A percentile compares a stretch with the other conserved stretches of the same genome.
Conservation (phyloP, 352 stramenopile genomes). For the Phytopythium chamaehyphon region DNA sequence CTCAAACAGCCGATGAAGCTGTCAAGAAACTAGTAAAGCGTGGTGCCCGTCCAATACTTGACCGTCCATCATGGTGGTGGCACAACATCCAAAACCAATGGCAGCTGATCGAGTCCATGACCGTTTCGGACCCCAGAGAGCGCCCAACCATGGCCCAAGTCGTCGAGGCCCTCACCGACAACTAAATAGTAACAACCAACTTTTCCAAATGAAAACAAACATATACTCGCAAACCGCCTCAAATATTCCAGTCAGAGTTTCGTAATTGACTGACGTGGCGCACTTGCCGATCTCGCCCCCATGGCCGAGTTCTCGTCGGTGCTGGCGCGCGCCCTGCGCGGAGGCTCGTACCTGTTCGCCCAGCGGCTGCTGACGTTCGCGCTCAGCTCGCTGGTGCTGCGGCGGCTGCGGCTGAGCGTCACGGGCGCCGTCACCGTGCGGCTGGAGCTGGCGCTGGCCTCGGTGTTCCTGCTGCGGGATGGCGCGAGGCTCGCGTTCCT, state of each 20-base stretch:
- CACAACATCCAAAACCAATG: background rate
- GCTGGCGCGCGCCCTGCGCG: conserved; percentile 46
- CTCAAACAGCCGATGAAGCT: no score
- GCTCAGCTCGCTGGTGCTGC: conserved; percentile 80
- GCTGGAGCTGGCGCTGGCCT: conserved; percentile 86
- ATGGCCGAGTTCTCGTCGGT: conserved; percentile 11
- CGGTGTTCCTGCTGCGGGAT: conserved; percentile 88
- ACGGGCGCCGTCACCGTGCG: conserved; percentile 81
- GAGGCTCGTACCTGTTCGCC: conserved; percentile 72
- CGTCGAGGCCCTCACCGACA: no score
- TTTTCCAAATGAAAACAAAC: no score
- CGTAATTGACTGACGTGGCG: no score
- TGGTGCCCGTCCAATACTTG: background rate
- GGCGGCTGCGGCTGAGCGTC: conserved; percentile 65
- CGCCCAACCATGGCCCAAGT: no score
- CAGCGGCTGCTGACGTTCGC: conserved; percentile 85
- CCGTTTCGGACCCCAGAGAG: no score
- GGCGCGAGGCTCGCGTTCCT: conserved; percentile 86
- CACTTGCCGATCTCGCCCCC: background rate
- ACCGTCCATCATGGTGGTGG: background rate
- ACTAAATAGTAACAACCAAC: no score
- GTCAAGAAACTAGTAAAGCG: no score
- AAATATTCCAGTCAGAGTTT: no score
- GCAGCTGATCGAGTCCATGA: no score
- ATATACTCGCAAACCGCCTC: no score